These are phyloP conservation scores for Boletus chippewaensis DNA, from an alignment of 1,284 basidiomycete species.

Conservation along the genomic window DNA sequence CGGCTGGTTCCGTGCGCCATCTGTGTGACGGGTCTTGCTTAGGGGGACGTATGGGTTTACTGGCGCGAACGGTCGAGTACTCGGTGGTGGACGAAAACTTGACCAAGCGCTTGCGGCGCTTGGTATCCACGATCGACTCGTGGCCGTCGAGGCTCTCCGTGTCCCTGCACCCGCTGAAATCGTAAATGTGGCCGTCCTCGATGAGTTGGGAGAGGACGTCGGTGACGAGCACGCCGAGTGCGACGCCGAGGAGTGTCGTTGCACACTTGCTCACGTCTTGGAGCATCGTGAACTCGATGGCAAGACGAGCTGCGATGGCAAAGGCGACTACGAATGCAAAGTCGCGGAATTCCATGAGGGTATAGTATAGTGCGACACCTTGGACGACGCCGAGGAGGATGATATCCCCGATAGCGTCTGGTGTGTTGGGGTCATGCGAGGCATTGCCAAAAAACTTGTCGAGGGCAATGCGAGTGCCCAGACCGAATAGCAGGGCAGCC, in stretches of 20 bases:
- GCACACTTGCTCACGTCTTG: slow-evolving; percentile 49
- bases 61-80: slow-evolving; percentile 11
- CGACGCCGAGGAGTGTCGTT: slow-evolving; percentile 55
- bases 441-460: slow-evolving; percentile 45
- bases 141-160: slow-evolving; percentile 15
- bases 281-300: slow-evolving; percentile 49
- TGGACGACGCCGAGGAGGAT: slow-evolving; percentile 68
- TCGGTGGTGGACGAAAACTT: slow-evolving; percentile 31
- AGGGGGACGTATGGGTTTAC: slow-evolving; percentile 26
- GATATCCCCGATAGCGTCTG: slow-evolving; percentile 46
- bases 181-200: slow-evolving; percentile 38
- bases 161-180: slow-evolving; percentile 15
- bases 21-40: slow-evolving; percentile 29
- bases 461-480: slow-evolving; percentile 64
- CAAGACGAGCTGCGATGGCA: slow-evolving; percentile 52
- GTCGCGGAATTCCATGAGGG: slow-evolving; percentile 47
- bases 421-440: slow-evolving; percentile 30
- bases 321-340: slow-evolving; percentile 51
- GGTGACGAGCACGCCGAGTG: slow-evolving; percentile 56
- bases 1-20: slow-evolving; percentile 27
- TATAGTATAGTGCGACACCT: slow-evolving; percentile 65
- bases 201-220: slow-evolving; percentile 59
- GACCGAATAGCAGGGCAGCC: slow-evolving; percentile 43
- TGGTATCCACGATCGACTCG: slow-evolving; percentile 16
- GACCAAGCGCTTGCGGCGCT: slow-evolving; percentile 29